Percentiles rank a stretch among this genome's conserved stretches.
Evolutionary conservation across 208 protist genomes (phyloP).

Genomic region (Perkinsela sp.): DNA sequence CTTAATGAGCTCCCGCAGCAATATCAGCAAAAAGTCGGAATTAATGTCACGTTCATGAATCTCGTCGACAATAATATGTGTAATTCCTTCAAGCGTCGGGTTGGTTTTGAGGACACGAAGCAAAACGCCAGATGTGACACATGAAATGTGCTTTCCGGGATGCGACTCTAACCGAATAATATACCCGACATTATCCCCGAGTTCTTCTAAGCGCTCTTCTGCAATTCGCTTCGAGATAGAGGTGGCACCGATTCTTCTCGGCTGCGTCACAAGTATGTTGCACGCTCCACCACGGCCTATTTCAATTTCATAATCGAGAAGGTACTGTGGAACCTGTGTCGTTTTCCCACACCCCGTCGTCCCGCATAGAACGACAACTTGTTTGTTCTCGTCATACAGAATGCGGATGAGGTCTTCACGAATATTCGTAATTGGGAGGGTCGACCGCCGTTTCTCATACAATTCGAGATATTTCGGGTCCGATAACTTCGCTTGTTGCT

Average conservation of each 20-base stretch:
- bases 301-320: constrained; percentile 49
- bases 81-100: constrained; percentile 56
- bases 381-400: constrained; percentile 10
- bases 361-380: constrained; percentile 67
- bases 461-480: background rate
- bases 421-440: background rate
- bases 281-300: constrained; percentile 18
- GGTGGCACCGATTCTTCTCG: constrained; percentile 86
- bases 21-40: constrained; percentile 92
- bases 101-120: constrained; percentile 71
- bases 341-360: constrained; percentile 87
- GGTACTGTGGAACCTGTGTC: constrained; percentile 81
- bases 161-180: constrained; percentile 85
- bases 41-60: constrained; percentile 96
- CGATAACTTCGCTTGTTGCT: background rate
- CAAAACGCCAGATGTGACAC: constrained; percentile 92
- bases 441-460: background rate
- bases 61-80: constrained; percentile 95
- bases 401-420: background rate
- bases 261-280: constrained; percentile 78
- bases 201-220: constrained; percentile 70
- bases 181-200: constrained; percentile 91
- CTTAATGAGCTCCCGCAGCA: constrained; percentile 62
- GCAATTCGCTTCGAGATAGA: constrained; percentile 90
- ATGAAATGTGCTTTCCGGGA: constrained; percentile 76